Evolutionary conservation across 139 green algal species (phyloP).

Genomic region (Yamagishiella unicocca): DNA sequence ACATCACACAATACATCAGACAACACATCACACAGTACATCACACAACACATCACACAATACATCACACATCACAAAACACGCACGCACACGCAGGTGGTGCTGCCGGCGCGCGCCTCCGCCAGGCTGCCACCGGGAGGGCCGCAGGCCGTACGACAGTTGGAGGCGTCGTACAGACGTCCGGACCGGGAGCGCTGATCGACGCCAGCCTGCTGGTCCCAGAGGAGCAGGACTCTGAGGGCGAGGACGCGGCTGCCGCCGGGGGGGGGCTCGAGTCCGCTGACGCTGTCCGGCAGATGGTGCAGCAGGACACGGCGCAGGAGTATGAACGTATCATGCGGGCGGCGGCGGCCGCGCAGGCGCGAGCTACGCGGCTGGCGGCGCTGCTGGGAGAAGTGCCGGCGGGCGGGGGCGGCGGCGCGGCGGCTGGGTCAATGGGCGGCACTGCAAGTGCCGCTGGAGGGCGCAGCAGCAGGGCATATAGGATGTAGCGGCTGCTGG

Average conservation of each 20-base stretch:
- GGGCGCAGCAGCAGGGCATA: background rate
- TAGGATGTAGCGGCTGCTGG: background rate
- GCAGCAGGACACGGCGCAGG: background rate
- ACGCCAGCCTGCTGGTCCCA: too few species aligned
- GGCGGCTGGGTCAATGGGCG: background rate
- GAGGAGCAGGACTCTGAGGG: background rate
- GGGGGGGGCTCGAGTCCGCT: background rate
- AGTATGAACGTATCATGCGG: background rate
- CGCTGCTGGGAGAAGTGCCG: constrained; percentile 17
- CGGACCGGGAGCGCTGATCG: too few species aligned
- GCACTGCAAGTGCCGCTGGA: background rate
- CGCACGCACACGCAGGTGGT: constrained; percentile 11
- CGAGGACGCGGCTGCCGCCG: background rate
- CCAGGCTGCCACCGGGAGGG: background rate
- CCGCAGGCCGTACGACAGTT: background rate
- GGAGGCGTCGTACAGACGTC: too few species aligned
- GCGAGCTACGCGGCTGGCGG: constrained; percentile 10
- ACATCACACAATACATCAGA: too few species aligned
- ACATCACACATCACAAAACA: background rate
- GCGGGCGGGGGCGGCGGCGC: background rate
- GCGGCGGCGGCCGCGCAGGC: background rate
- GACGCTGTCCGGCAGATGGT: background rate
- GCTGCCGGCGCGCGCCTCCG: background rate
- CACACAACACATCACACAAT: too few species aligned
- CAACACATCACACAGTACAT: too few species aligned